Evolutionary conservation across 2,329 filamentous ascomycete genomes (phyloP).

Genomic region (Penicillium sp.): DNA sequence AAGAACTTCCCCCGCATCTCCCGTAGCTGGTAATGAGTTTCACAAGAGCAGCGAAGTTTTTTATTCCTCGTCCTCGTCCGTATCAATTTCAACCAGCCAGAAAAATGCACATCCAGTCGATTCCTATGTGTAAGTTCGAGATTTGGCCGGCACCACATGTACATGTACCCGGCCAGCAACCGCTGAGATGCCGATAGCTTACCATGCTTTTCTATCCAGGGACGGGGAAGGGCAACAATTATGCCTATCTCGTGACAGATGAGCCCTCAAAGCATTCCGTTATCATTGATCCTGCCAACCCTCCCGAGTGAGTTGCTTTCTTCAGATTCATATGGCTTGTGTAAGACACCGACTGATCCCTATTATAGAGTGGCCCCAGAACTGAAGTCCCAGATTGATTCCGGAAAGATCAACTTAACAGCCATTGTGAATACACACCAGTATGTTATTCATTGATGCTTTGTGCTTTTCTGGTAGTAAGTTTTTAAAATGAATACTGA

Average conservation of each 20-base stretch:
- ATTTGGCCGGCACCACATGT: background rate
- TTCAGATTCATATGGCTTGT: background rate
- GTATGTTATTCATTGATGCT: slow-evolving; percentile 57
- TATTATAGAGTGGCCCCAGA: slow-evolving; percentile 61
- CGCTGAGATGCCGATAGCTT: background rate
- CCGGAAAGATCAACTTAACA: slow-evolving; percentile 77
- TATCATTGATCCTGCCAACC: slow-evolving; percentile 57
- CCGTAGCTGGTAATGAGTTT: slow-evolving; percentile 34
- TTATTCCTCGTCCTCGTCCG: slow-evolving; percentile 13
- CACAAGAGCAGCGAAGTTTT: slow-evolving; percentile 26
- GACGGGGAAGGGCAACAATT: slow-evolving; percentile 53
- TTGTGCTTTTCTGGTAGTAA: background rate
- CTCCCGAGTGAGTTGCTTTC: slow-evolving; percentile 48
- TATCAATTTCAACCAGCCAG: slow-evolving; percentile 22
- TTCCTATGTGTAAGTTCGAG: slow-evolving; percentile 56
- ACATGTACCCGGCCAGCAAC: background rate
- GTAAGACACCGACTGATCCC: background rate
- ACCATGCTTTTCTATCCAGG: slow-evolving; percentile 21
- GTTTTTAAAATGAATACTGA: slow-evolving; percentile 11
- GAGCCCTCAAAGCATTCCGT: slow-evolving; percentile 55
- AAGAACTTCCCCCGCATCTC: slow-evolving; percentile 14
- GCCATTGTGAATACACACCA: slow-evolving; percentile 97
- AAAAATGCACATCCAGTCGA: slow-evolving; percentile 57
- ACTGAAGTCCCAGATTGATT: slow-evolving; percentile 73
- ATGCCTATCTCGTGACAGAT: slow-evolving; percentile 57